Evolutionary conservation across 441 rosid species (phyloP), one percentile per base, ranked within the genome.

Genomic region (Populus tomentosa): DNA sequence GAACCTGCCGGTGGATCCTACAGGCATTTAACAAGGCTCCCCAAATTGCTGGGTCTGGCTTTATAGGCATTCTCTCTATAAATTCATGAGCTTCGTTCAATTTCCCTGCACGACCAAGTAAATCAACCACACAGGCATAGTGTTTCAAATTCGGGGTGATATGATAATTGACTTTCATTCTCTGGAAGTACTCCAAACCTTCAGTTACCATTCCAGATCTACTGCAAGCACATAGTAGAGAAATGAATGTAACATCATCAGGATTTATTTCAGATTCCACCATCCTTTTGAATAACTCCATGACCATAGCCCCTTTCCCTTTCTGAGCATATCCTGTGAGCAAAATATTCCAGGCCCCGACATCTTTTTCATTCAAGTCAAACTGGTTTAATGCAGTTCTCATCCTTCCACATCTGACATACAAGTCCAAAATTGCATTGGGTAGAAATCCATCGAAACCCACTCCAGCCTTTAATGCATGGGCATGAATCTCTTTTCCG

Each of bases 1-100:
- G 81, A 76, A 93, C 80, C 40, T 85, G 76, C 56, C 61, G 78
- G 80, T 91, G 92, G 69, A 95, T 89, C 86, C 94, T 89, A 78
- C 99, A 93, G 0, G 91, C 94, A 81, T 93, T 93, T 72, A 95
- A 84, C 69, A 95, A 88, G 64, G 98, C 99, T 84, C 99, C 98
- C 99, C 99, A 93, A 81, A 91, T 85, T 30, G 98, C 97, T 8
- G 90, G 85, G 84, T 95, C 99, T 76, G 97, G 93, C 53, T 79
- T 82, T 56, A 91, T 42, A 35, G 98, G 91, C 90, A 95, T 95
- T 79, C 83, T 77, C 85, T 83, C 83, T 72, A 95, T 91, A 80
- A 95, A 88, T 75, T 81, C 85, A 71, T 87, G 81, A 21, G 99
- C 98, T 75, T 91, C 91, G 65, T 89, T 83, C 81, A 92, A 82